These are phyloP conservation scores for Geotrichum carabidarum DNA, from an alignment of 1,139 yeast species.

Conservation along the genomic window DNA sequence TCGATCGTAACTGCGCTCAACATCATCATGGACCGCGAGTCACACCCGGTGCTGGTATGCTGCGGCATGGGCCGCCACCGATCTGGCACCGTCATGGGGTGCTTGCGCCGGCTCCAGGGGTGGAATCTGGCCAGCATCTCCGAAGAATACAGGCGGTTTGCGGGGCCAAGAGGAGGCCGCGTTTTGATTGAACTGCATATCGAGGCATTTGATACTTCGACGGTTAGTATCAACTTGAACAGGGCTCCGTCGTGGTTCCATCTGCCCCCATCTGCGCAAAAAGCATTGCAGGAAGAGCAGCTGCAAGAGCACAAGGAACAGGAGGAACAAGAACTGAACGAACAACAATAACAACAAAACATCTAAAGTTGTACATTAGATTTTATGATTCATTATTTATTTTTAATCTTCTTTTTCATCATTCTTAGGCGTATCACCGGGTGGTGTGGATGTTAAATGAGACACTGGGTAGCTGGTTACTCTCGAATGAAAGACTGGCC, in stretches of 20 bases:
- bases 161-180: constrained; percentile 89
- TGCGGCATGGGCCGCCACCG: constrained; percentile 98
- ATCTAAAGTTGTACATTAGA: not conserved
- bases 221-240: constrained; percentile 48
- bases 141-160: constrained; percentile 89
- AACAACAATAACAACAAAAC: not conserved
- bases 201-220: constrained; percentile 67
- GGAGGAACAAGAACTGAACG: not conserved
- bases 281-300: not conserved
- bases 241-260: constrained; percentile 49
- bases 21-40: constrained; percentile 61
- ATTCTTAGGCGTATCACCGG: not conserved
- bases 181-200: constrained; percentile 84
- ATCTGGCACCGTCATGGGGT: constrained; percentile 93
- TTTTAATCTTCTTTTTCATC: constrained; percentile 1
- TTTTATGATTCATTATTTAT: constrained; percentile 4
- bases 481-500: constrained; percentile 63
- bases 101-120: constrained; percentile 81
- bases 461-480: constrained; percentile 53
- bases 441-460: constrained; percentile 65
- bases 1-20: constrained; percentile 76
- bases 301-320: not conserved
- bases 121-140: constrained; percentile 94
- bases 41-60: constrained; percentile 82
- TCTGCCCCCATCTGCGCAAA: not conserved